phyloP scores from a whole-genome alignment of 1,284 basidiomycete species.

The Trichosporon sp. region DNA sequence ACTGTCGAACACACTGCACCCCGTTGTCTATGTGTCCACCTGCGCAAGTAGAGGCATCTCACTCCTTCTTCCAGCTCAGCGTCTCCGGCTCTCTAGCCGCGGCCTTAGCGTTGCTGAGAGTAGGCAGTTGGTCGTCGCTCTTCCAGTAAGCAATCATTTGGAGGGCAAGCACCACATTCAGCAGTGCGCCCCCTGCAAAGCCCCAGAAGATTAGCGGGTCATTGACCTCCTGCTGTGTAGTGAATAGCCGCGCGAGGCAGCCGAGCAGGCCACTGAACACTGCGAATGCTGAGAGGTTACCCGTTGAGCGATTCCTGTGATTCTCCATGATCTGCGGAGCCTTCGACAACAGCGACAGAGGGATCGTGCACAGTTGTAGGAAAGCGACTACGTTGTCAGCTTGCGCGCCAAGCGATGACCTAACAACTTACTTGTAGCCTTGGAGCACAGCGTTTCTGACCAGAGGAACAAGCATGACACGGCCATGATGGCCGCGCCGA shows the following conservation, averaged over 20 bases:
- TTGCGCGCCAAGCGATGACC: not conserved
- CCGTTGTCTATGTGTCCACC: too few species aligned
- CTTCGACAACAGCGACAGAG: slow-evolving; percentile 77
- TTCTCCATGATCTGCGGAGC: slow-evolving; percentile 81
- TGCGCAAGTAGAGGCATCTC: slow-evolving; percentile 20
- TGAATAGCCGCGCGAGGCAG: slow-evolving; percentile 82
- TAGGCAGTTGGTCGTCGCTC: slow-evolving; percentile 27
- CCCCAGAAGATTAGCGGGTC: slow-evolving; percentile 72
- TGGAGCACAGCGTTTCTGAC: slow-evolving; percentile 38
- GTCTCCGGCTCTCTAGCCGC: not conserved
- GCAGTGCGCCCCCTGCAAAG: slow-evolving; percentile 67
- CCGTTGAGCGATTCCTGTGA: slow-evolving; percentile 65
- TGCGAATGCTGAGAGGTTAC: slow-evolving; percentile 83
- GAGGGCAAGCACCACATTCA: slow-evolving; percentile 70
- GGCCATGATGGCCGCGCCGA: slow-evolving; percentile 50
- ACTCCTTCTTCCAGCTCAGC: slow-evolving; percentile 4
- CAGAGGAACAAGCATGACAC: slow-evolving; percentile 53
- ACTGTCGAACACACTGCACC: too few species aligned
- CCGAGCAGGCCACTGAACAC: slow-evolving; percentile 71
- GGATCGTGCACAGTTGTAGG: slow-evolving; percentile 71
- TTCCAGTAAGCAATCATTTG: slow-evolving; percentile 83
- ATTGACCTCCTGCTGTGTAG: slow-evolving; percentile 76
- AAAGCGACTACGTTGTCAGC: slow-evolving; percentile 49
- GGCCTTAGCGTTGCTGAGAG: not conserved
- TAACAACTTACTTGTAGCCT: slow-evolving; percentile 31